phyloP scores from a whole-genome alignment of 164 flowering plant genomes.

The Amborella trichopoda region DNA sequence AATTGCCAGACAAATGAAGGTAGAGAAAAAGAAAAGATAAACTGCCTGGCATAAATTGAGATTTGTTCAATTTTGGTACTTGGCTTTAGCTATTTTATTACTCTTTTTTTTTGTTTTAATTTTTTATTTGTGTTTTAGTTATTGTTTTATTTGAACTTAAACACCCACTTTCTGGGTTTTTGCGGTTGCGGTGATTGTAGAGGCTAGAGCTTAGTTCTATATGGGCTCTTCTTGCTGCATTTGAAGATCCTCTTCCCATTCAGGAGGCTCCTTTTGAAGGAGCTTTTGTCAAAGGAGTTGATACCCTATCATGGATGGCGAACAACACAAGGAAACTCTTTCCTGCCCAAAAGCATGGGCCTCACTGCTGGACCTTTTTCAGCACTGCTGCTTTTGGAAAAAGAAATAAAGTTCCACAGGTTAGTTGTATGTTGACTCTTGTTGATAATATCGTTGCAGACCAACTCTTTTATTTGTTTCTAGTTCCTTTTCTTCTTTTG shows the following conservation, averaged over 20 bases:
- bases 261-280: slow-evolving; percentile 59
- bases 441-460: too few species aligned
- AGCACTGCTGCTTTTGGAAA: slow-evolving; percentile 81
- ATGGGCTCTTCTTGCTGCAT: slow-evolving; percentile 96
- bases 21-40: too few species aligned
- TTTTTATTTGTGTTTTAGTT: too few species aligned
- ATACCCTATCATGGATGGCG: slow-evolving; percentile 91
- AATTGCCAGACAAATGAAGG: slow-evolving; percentile 96
- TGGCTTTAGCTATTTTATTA: neutral
- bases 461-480: too few species aligned
- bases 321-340: slow-evolving; percentile 70
- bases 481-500: too few species aligned
- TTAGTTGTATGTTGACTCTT: slow-evolving; percentile 21
- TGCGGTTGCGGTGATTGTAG: slow-evolving; percentile 32
- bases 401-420: slow-evolving; percentile 93
- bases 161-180: neutral
- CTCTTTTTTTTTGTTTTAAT: neutral
- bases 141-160: neutral
- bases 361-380: slow-evolving; percentile 91
- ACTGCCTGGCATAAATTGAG: too few species aligned
- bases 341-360: slow-evolving; percentile 26
- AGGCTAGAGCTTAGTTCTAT: slow-evolving; percentile 77
- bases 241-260: slow-evolving; percentile 82
- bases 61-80: neutral
- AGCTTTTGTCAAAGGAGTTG: slow-evolving; percentile 88